These are phyloP conservation scores for Tillandsia fasciculata DNA, from an alignment of 176 grass and related monocot species.

Conservation along the genomic window DNA sequence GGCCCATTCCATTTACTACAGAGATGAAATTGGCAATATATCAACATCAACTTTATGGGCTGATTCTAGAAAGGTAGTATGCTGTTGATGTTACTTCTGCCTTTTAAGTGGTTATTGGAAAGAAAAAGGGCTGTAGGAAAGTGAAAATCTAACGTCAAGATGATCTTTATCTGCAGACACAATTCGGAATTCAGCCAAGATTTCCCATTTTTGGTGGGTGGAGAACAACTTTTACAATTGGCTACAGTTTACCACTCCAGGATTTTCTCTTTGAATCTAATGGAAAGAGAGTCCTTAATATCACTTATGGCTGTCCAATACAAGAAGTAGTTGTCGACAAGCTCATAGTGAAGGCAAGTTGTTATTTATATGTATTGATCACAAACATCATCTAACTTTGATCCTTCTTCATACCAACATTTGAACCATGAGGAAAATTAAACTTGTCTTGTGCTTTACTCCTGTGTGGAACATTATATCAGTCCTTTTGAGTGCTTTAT, in stretches of 20 bases:
- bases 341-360: slow-evolving; percentile 63
- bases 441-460: too few species aligned
- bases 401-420: too few species aligned
- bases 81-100: background rate
- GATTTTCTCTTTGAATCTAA: slow-evolving; percentile 80
- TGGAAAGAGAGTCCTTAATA: slow-evolving; percentile 80
- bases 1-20: slow-evolving; percentile 95
- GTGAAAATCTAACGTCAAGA: slow-evolving; percentile 3
- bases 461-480: too few species aligned
- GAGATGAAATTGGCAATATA: slow-evolving; percentile 99
- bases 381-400: too few species aligned
- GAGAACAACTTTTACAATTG: slow-evolving; percentile 94
- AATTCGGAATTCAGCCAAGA: slow-evolving; percentile 87
- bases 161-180: slow-evolving; percentile 56
- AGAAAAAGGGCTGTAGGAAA: slow-evolving; percentile 1
- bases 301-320: slow-evolving; percentile 88
- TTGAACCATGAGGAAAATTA: too few species aligned
- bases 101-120: slow-evolving; percentile 1
- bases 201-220: slow-evolving; percentile 99
- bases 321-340: slow-evolving; percentile 83
- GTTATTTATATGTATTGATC: background rate
- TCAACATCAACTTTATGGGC: slow-evolving; percentile 92
- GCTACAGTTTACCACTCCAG: slow-evolving; percentile 83
- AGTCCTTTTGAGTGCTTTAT: background rate
- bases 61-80: slow-evolving; percentile 80